Base-by-base conservation (phyloP, 1,284 basidiomycete species). In the Microbotryum saponariae region DNA sequence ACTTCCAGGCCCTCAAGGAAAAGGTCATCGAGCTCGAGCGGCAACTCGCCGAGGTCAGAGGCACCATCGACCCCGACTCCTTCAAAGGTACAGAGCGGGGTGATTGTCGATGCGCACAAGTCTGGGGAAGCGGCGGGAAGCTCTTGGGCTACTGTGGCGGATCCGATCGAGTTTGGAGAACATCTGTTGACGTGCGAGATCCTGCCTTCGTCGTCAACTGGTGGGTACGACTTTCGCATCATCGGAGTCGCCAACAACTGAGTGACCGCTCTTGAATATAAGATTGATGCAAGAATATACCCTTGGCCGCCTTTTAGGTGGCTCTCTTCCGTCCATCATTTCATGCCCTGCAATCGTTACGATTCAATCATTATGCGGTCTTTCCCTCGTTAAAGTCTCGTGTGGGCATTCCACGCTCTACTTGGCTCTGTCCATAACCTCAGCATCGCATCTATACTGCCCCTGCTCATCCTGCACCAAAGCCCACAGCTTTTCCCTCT, bases 401-500 rank as follows among this genome's bases (percentile, higher is more conserved):
- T 12, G 12, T 42, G 16, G 10, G 2, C 37, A 42, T 18, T 42
- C 10, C 37, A 44, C 54, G n/a, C 21, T 42, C 18, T 42, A 42
- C 37, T 42, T 42, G 37, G 66, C 66, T 25, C 31, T 49, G 20
- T 23, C 25, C 63, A 69, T 60, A 20, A 65, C 58, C 10, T 50
- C 48, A 6, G 54, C 61, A 29, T 61, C 57, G 45, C 68, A 69
- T 58, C 23, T 61, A 57, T 57, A 68, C 49, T 51, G 33, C 37
- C 55, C 50, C 16, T 14, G 54, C 48, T 42, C 59, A 14, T 45
- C 47, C 46, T 42, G 29, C 8, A 60, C 31, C 42, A 70, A 45
- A 33, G 66, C 68, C 68, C 68, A 70, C 49, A 70, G n/a, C 27
- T 60, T 59, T 20, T 48, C 56, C 25, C 27, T 58, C 37, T 58